Conservation (phyloP, 2,329 filamentous ascomycete genomes). For the Fusarium solani-melongenae region DNA sequence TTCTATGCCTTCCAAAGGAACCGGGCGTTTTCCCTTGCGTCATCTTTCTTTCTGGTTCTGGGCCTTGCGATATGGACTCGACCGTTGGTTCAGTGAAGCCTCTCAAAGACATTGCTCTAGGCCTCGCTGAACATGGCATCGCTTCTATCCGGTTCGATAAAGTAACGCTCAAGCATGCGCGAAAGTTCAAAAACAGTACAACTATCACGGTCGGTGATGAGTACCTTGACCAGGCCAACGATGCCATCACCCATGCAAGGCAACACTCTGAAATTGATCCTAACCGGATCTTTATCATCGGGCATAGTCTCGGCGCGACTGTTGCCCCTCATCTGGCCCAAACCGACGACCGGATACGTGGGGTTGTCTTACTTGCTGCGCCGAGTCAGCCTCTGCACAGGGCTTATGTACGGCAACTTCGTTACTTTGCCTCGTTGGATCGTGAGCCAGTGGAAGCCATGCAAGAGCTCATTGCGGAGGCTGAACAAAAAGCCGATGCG, state of each 20-base stretch:
- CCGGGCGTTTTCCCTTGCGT: neutral
- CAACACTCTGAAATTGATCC: neutral
- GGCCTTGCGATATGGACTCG: neutral
- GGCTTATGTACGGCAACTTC: constrained; percentile 1
- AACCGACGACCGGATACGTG: neutral
- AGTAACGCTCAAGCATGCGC: neutral
- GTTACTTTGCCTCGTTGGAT: constrained; percentile 9
- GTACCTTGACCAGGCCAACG: constrained; percentile 2
- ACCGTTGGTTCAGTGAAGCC: neutral
- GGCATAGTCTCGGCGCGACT: constrained; percentile 1
- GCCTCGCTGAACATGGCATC: neutral
- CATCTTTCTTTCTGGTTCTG: constrained; percentile 8
- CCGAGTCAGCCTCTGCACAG: neutral
- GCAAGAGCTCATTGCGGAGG: neutral
- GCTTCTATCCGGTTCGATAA: constrained; percentile 7
- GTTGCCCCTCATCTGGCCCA: neutral
- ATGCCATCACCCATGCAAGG: neutral
- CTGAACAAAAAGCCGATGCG: neutral
- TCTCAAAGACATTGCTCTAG: constrained; percentile 1
- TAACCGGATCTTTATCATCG: neutral
- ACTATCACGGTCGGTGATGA: neutral
- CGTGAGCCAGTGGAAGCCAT: neutral
- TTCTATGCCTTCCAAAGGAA: neutral
- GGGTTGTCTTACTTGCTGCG: neutral
- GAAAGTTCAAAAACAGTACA: neutral